These are phyloP conservation scores for Hordeum pubiflorum DNA, from an alignment of 202 grass and related monocot species.

Conservation along the genomic window DNA sequence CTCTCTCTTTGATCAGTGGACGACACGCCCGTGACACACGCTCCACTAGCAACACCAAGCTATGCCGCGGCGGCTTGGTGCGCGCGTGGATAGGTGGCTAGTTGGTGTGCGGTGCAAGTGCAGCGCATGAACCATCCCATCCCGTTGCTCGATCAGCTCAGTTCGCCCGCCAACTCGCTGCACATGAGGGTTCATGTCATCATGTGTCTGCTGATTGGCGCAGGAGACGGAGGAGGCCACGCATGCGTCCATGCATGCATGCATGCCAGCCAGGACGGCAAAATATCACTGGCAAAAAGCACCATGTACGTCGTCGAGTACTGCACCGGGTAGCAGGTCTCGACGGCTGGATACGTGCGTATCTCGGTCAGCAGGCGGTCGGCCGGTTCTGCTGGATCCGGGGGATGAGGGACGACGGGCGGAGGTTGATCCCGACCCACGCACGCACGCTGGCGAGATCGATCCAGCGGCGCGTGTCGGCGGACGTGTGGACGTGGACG, in stretches of 20 bases:
- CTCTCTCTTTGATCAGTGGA: not conserved
- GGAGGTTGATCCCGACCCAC: not conserved
- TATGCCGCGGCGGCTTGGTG: not conserved
- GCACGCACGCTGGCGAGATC: not conserved
- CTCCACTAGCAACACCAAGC: not conserved
- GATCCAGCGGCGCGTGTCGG: not conserved
- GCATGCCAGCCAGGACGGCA: not conserved
- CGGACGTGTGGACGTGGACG: slow-evolving; percentile 1
- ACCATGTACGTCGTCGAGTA: too few relatives aligned
- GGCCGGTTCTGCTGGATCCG: not conserved
- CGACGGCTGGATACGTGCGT: too few relatives aligned
- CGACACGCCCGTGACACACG: not conserved
- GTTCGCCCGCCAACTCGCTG: too few relatives aligned
- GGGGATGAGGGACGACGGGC: not conserved
- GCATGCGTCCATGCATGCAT: not conserved
- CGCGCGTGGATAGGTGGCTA: not conserved
- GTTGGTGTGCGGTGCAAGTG: not conserved
- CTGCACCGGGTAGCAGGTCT: too few relatives aligned
- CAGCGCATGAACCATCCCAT: not conserved
- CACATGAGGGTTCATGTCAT: too few relatives aligned
- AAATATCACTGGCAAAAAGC: not conserved
- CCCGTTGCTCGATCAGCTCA: too few relatives aligned
- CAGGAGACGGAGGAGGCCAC: not conserved
- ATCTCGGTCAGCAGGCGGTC: not conserved
- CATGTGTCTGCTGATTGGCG: too few relatives aligned